Percentiles rank a stretch among this genome's conserved stretches.
Conservation (phyloP, 176 grass and related monocot genomes). For the Lolium rigidum region DNA sequence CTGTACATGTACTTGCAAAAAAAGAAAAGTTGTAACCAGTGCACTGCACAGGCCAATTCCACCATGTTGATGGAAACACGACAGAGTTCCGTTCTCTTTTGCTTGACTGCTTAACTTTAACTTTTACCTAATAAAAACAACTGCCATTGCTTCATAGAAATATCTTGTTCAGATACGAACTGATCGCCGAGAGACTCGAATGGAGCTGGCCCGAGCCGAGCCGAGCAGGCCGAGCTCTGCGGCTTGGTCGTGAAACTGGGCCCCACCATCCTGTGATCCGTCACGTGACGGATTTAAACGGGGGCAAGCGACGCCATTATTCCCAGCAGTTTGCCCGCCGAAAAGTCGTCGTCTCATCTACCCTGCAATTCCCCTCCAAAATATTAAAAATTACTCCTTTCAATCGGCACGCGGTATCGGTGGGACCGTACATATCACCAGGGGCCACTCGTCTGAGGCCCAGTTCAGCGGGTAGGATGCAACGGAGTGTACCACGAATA, state of each 20-base stretch:
- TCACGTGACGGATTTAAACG: constrained; percentile 39
- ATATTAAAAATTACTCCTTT: too few species aligned
- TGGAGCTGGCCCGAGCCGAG: constrained; percentile 3
- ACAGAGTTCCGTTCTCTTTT: not conserved
- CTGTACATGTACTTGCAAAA: too few species aligned
- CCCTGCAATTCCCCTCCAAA: not conserved
- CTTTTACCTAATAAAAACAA: too few species aligned
- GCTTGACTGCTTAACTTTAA: too few species aligned
- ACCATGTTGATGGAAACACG: not conserved
- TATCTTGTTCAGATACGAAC: not conserved
- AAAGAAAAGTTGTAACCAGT: too few species aligned
- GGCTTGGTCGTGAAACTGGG: not conserved
- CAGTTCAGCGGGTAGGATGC: not conserved
- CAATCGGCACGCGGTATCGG: not conserved
- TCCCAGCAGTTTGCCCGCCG: constrained; percentile 24
- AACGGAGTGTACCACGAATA: not conserved
- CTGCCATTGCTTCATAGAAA: not conserved
- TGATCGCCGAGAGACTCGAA: not conserved
- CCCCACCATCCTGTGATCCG: not conserved
- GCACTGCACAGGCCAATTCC: too few species aligned
- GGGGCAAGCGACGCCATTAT: constrained; percentile 37
- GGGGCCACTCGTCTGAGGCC: not conserved
- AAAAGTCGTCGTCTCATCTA: not conserved
- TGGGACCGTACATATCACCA: not conserved
- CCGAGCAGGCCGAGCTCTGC: not conserved